Conservation (phyloP, 495 filamentous ascomycete species). For the Lophiotrema nucula region DNA sequence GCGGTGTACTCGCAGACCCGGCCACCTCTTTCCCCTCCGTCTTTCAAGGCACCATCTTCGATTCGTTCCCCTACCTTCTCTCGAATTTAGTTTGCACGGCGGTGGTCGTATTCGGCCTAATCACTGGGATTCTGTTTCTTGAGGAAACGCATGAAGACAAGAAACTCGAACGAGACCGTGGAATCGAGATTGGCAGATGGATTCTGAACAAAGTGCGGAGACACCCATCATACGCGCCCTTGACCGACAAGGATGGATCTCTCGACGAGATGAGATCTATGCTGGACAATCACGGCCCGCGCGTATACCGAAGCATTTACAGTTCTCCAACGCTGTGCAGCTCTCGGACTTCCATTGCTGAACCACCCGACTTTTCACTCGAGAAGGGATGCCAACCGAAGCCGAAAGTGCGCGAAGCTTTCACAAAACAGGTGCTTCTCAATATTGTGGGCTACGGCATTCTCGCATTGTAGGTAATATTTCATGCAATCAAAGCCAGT, state of each 20-base stretch:
- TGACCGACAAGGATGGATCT: conserved; percentile 39
- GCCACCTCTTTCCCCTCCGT: conserved; percentile 74
- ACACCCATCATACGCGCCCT: conserved; percentile 2
- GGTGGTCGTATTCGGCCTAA: conserved; percentile 73
- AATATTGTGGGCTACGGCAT: conserved; percentile 89
- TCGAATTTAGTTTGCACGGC: conserved; percentile 88
- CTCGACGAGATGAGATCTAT: conserved; percentile 44
- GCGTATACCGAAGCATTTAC: conserved; percentile 65
- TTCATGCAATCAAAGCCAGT: not conserved
- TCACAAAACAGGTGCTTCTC: conserved; percentile 77
- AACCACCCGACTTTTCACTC: conserved; percentile 36
- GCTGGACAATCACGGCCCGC: conserved; percentile 57
- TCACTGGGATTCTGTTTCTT: conserved; percentile 83
- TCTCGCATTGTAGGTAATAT: conserved; percentile 82
- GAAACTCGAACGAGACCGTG: conserved; percentile 71
- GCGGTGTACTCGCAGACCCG: conserved; percentile 84
- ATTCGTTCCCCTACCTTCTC: conserved; percentile 83
- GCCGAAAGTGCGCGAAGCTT: conserved; percentile 51
- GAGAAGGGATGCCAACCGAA: conserved; percentile 5
- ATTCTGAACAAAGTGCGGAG: conserved; percentile 53
- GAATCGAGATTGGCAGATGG: conserved; percentile 74
- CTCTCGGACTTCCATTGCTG: conserved; percentile 31
- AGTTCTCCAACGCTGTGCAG: conserved; percentile 43
- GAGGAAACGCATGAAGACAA: conserved; percentile 92
- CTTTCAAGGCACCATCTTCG: conserved; percentile 77